Evolutionary conservation across 306 rosid genomes (phyloP), one percentile per base, ranked within the genome.

Genomic region (Urtica urens): DNA sequence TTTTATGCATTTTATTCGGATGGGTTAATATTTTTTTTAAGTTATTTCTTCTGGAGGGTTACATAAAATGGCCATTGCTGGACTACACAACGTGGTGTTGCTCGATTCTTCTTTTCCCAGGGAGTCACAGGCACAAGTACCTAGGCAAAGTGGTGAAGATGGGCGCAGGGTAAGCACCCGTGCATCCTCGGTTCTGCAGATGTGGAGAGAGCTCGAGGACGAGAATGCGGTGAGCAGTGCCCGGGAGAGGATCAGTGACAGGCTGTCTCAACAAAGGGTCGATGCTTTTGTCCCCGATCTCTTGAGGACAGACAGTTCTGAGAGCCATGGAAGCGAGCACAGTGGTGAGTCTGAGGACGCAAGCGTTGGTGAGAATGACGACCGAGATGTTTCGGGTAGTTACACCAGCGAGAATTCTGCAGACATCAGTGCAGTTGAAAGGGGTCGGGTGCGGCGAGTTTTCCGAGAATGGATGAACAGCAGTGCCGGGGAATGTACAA

Each of bases 131-230:
- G 67, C 90, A 55, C 73, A 62, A 46, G 62, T 77, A 20, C 58
- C 93, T 22, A 72, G 76, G 55, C 68, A 51, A 65, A 58, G 59
- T 23, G 75, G 66, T 2, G 73, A 85, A 53, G 94, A 71, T 61
- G 84, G 74, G 48, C 76, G 78, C 38, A 81, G 79, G 46, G 76
- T 68, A 51, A 60, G 67, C 57, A 53, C 75, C 57, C 81, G 74
- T 38, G 66, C 95, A 10, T 73, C 95, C 62, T 69, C 87, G 0
- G 62, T 90, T 55, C 65, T 79, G 49, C 86, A 64, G 40, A 71
- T 73, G 81, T 75, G 99, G 99, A 71, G 93, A 59, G 87, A 73
- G 75, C 67, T 79, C 49, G 99, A 90, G 69, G 99, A 82, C 58
- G 95, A 77, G 60, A 82, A 79, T 30, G 76, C 43, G 65, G 70